phyloP scores from a whole-genome alignment of 371 early-diverging fungal genomes.

The Mucor mucedo region DNA sequence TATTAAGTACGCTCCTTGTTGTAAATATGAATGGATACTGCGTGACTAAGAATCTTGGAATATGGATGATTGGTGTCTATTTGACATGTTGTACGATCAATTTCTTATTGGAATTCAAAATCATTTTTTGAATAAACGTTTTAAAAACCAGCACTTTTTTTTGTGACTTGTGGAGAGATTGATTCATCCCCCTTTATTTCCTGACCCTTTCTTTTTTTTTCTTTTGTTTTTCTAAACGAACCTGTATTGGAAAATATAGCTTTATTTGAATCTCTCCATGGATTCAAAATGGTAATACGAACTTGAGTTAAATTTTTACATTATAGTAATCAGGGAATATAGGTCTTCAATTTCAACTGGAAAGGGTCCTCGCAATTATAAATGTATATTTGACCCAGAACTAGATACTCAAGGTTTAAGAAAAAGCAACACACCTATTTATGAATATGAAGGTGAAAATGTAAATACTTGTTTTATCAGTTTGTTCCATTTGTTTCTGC shows the following conservation, averaged over 20 bases:
- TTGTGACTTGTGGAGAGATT: background rate
- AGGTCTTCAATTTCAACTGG: conserved; percentile 24
- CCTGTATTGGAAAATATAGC: background rate
- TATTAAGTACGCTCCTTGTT: conserved; percentile 58
- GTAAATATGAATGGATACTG: conserved; percentile 55
- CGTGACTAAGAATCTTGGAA: conserved; percentile 53
- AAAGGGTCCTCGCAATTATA: conserved; percentile 47
- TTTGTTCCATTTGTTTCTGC: background rate
- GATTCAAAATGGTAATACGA: conserved; percentile 36
- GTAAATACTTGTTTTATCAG: conserved; percentile 17
- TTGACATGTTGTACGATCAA: conserved; percentile 49
- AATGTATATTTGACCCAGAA: conserved; percentile 52
- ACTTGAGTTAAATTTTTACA: background rate
- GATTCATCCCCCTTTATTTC: background rate
- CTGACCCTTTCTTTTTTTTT: conserved; percentile 2
- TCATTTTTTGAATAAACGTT: background rate
- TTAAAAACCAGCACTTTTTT: conserved; percentile 1
- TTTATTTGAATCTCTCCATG: conserved; percentile 35
- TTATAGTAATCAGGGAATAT: background rate
- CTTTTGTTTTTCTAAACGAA: conserved; percentile 1
- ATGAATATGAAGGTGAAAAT: conserved; percentile 37
- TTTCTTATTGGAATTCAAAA: conserved; percentile 51
- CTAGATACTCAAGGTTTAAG: conserved; percentile 40
- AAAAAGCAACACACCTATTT: conserved; percentile 31
- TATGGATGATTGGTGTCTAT: conserved; percentile 59